Evolutionary conservation across 2,329 filamentous ascomycete species (phyloP), one percentile per base, ranked within the genome.

Genomic region (Ilyonectria sp.): DNA sequence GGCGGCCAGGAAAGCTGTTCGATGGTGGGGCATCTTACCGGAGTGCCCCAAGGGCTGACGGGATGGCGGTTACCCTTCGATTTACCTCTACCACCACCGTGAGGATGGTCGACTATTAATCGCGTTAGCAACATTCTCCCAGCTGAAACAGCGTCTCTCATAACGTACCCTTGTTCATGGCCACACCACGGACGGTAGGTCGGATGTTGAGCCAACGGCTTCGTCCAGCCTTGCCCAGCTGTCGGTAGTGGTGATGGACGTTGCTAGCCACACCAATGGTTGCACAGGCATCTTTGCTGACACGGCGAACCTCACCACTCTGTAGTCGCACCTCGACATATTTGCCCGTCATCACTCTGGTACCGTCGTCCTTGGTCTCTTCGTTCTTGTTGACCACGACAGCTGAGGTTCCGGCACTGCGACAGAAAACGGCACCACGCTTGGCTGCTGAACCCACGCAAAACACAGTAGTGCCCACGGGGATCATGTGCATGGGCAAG

Each of bases 61-160:
- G 97, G 96, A 79, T 97, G 88, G 69, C 95, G 91, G 80, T 98
- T 97, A 90, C 96, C 94, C 93, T 99, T 99, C 65, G 94, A 98
- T 86, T 99, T 99, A 86, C 96, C 96, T 87, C 97, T 91, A 83
- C 96, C 96, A 93, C 96, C 96, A 89, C 96, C 96, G 82, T 99
- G 96, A 78, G 96, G 96, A 87, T 99, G 96, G 79, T 99, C 96
- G 76, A 91, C 93, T 90, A 76, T 50, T 68, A 57, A 33, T 52
- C 19, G 26, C 54, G 64, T 77, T 55, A 75, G 63, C 55, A 29
- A 40, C n/a, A 64, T 31, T 68, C 49, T 62, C 21, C 44, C 35
- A 26, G 10, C 19, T 56, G 17, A 31, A 9, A 31, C n/a, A 19
- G 21, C n/a, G 33, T 4, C 21, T 44, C n/a, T 49, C 26, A 37